Conservation (phyloP, 176 grass and related monocot species). For the Poa annua region DNA sequence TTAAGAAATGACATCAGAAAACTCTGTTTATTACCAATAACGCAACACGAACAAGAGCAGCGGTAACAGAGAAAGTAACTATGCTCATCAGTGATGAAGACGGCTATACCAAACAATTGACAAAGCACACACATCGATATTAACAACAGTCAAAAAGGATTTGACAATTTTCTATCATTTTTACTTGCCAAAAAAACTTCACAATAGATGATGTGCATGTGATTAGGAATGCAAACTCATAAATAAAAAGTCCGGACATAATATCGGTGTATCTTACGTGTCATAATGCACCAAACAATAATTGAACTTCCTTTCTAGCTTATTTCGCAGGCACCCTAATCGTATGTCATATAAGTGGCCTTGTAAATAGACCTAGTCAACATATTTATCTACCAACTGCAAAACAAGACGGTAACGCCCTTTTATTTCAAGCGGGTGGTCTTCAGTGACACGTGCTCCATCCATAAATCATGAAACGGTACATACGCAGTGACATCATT, state of each 20-base stretch:
- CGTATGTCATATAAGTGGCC: background rate
- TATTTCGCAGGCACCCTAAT: too few relatives aligned
- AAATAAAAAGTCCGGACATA: too few relatives aligned
- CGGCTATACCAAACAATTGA: background rate
- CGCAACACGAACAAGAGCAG: constrained; percentile 1
- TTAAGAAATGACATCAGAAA: constrained; percentile 38
- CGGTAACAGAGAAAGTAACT: background rate
- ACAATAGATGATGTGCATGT: background rate
- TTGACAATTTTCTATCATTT: background rate
- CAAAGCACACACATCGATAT: background rate
- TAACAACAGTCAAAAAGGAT: background rate
- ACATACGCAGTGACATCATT: background rate
- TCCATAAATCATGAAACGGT: background rate
- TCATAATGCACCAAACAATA: too few relatives aligned
- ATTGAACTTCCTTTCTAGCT: too few relatives aligned
- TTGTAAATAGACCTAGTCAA: background rate
- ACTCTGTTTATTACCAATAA: constrained; percentile 1
- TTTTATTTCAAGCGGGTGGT: too few relatives aligned
- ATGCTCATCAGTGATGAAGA: background rate
- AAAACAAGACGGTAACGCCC: background rate
- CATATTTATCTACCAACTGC: background rate
- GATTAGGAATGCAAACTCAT: too few relatives aligned
- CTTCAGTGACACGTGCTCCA: background rate
- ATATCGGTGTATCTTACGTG: too few relatives aligned
- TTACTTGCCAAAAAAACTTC: background rate